Base-by-base conservation (phyloP, 2,329 filamentous ascomycete genomes). In the Nannizziopsis barbatae region DNA sequence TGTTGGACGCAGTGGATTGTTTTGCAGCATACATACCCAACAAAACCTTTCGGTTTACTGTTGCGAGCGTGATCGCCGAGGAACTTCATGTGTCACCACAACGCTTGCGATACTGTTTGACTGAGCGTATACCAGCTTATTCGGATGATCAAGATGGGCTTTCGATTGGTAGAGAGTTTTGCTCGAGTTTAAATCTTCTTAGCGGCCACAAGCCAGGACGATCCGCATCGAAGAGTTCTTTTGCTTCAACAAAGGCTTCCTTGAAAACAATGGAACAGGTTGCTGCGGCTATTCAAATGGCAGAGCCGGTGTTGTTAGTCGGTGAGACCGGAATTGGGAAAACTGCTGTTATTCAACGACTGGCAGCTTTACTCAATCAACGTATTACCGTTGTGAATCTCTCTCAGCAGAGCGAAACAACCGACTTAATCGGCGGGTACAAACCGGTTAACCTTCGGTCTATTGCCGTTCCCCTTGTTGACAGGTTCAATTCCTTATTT, bases 261-360 rank as follows among this genome's bases (percentile, higher is more conserved):
- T 79, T 86, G 55, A 79, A 83, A 53, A 73, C 95, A 10, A 76
- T 98, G 44, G 93, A 98, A 63, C 86, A 93, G 62, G 84, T 96
- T 48, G 81, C 86, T 1, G 81, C 86, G 33, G 84, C 88, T 1
- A 79, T 95, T 5, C 81, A 84, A 53, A 78, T 88, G 58, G 77
- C 79, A n/a, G 92, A 99, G 60, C 88, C 93, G 3, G 78, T 95
- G 1, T 71, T 99, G 14, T 78, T 99, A 22, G 92, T 99, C n/a
- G 92, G 92, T 61, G 92, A 99, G 70, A 99, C 92, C 6, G 92
- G 92, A 71, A 95, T 95, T 44, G 92, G 92, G 58, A 99, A 99
- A 68, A 99, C 92, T 0, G 95, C 92, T 0, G 85, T 92, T 20
- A 83, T 98, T 11, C 92, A 99, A 64, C 88, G 95, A 61, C 73